Base-by-base conservation (phyloP, 1,284 basidiomycete genomes). In the Naganishia sp. region DNA sequence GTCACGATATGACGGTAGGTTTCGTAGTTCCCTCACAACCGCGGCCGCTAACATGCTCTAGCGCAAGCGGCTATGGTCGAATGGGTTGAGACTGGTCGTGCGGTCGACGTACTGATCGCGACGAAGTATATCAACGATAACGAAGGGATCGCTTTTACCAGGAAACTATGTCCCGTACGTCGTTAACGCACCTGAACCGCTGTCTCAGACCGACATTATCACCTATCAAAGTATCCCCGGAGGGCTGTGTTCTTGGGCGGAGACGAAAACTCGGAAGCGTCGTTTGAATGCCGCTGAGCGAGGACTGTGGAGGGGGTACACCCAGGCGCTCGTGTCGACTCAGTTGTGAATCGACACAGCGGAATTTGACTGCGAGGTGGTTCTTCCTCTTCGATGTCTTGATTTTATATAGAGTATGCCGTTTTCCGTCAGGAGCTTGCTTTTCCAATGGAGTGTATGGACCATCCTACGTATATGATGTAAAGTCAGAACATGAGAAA, bases 41-140 rank as follows among this genome's bases (percentile, higher is more conserved):
- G 5, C 10, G 15, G 23, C 23, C 16, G 25, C 18, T 11, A n/a
- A 68, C 72, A 18, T 18, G 10, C n/a, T 49, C 16, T 23, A 59
- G 57, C 81, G 42, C 68, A 82, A 18, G 69, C 79, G 1, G 79
- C 81, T 15, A 74, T 82, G 36, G 77, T 81, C 10, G 72, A 75
- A 44, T 83, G 82, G 82, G 81, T 82, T 10, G 82, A 83, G 68
- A 63, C 75, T 2, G 79, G 74, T 4, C 63, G 72, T 23, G 75
- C 77, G 0, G 81, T 81, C 15, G 76, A 76, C 18, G 71, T 56
- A 0, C 67, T 82, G 44, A 73, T 75, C n/a, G 80, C 72, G 23
- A 68, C 69, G 31, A 71, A 64, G n/a, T 71, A 74, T 55, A 36
- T 48, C 16, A 64, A 49, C 45, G 53, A 56, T 21, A 42, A 54